Conservation (phyloP, 495 filamentous ascomycete species). For the Xylaria venustula region DNA sequence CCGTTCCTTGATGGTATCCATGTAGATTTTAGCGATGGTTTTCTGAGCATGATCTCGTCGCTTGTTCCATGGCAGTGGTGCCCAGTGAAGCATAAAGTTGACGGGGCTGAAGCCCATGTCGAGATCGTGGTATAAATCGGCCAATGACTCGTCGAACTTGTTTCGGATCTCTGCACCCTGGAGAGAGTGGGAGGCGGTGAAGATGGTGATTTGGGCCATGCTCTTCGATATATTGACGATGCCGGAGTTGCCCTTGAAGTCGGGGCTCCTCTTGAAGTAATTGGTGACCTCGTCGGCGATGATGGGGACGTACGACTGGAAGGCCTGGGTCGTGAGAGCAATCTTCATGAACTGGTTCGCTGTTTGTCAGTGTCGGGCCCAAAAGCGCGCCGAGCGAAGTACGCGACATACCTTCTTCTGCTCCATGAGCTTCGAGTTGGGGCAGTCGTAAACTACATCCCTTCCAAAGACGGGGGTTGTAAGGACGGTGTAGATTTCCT, state of each 20-base stretch:
- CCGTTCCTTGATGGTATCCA: conserved; percentile 69
- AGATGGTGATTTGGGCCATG: conserved; percentile 85
- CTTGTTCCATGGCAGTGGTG: conserved; percentile 80
- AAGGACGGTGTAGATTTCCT: conserved; percentile 77
- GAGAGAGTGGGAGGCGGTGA: conserved; percentile 75
- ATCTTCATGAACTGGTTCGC: conserved; percentile 75
- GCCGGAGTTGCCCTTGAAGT: conserved; percentile 67
- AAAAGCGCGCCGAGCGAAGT: conserved; percentile 16
- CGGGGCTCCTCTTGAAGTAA: conserved; percentile 62
- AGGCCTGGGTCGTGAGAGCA: conserved; percentile 73
- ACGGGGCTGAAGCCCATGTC: conserved; percentile 81
- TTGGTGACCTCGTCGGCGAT: conserved; percentile 72
- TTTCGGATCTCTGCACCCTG: conserved; percentile 79
- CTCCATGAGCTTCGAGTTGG: conserved; percentile 82
- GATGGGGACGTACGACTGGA: conserved; percentile 73
- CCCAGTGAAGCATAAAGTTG: conserved; percentile 86
- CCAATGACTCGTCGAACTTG: conserved; percentile 71
- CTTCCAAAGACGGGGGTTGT: conserved; percentile 85
- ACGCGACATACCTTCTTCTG: conserved; percentile 59
- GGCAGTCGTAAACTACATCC: conserved; percentile 86
- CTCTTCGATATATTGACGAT: conserved; percentile 61
- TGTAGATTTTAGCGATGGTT: conserved; percentile 74
- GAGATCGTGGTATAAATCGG: conserved; percentile 75
- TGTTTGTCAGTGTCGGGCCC: conserved; percentile 2
- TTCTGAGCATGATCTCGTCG: conserved; percentile 72